These are phyloP conservation scores for Anisodus acutangulus DNA, from an alignment of 257 asterid genomes.

Conservation along the genomic window DNA sequence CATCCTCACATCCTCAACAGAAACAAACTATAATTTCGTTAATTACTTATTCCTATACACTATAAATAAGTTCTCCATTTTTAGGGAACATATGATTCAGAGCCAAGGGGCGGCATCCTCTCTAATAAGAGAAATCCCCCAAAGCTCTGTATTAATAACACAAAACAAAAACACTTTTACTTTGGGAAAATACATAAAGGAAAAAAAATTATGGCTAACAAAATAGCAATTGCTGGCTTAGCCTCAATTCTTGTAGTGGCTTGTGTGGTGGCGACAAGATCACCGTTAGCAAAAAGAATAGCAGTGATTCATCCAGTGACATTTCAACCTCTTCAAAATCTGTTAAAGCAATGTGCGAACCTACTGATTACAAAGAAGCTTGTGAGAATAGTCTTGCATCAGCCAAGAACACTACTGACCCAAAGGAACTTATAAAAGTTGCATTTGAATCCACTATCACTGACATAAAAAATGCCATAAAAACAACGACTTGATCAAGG, in stretches of 20 bases:
- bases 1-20: no score
- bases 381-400: no score
- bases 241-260: constrained; percentile 65
- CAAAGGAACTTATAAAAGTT: constrained; percentile 53
- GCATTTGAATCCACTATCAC: constrained; percentile 49
- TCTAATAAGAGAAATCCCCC: constrained; percentile 16
- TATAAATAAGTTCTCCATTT: not conserved
- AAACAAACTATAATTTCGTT: not conserved
- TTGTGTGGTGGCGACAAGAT: constrained; percentile 44
- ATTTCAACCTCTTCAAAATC: not conserved
- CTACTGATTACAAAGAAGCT: no score
- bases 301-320: not conserved
- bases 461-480: constrained; percentile 45
- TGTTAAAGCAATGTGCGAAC: no score
- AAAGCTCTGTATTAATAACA: not conserved
- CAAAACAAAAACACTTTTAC: not conserved
- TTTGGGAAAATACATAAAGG: not conserved
- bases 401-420: constrained; percentile 42
- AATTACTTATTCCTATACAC: not conserved
- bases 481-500: constrained; percentile 44
- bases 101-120: constrained; percentile 23
- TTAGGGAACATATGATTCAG: not conserved
- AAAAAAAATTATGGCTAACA: constrained; percentile 31
- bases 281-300: not conserved
- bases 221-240: constrained; percentile 38